Percentiles rank a stretch among this genome's conserved stretches.
Evolutionary conservation across 306 rosid species (phyloP).

Genomic region (Neltuma alba): DNA sequence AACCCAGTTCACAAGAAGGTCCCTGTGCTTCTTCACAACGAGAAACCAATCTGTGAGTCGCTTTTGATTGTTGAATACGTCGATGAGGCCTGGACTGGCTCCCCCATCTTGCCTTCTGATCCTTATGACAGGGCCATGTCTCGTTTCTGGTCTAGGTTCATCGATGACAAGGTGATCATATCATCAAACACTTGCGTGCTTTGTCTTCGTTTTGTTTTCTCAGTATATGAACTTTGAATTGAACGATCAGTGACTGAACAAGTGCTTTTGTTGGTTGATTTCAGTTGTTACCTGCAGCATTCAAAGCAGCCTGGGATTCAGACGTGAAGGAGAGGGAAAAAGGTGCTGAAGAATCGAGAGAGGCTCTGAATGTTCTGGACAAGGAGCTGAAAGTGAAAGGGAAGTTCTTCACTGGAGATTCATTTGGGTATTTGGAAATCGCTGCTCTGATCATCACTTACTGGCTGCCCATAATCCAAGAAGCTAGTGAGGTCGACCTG

Average conservation of each 20-base stretch:
- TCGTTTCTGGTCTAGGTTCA: constrained; percentile 42
- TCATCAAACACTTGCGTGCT: neutral
- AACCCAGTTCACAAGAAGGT: constrained; percentile 52
- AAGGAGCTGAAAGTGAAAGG: constrained; percentile 45
- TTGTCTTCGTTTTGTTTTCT: neutral
- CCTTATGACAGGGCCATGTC: constrained; percentile 44
- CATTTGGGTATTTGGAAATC: constrained; percentile 50
- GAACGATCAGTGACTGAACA: neutral
- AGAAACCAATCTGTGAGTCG: constrained; percentile 45
- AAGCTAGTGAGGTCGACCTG: constrained; percentile 43
- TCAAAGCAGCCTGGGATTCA: constrained; percentile 22
- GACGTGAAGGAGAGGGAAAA: constrained; percentile 37
- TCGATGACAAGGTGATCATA: constrained; percentile 52
- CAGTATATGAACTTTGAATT: neutral
- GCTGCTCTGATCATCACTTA: constrained; percentile 42
- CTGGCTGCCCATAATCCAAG: constrained; percentile 55
- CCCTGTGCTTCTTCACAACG: constrained; percentile 47
- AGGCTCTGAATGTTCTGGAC: constrained; percentile 39
- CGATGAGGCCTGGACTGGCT: constrained; percentile 38
- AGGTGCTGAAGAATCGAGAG: constrained; percentile 39
- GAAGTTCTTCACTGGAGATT: constrained; percentile 47
- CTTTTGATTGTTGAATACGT: constrained; percentile 50
- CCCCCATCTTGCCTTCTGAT: constrained; percentile 43
- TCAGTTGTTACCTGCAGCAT: constrained; percentile 9
- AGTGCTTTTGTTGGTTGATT: neutral